These are phyloP conservation scores for Cantharellus anzutake DNA, from an alignment of 768 basidiomycete species.

Conservation along the genomic window DNA sequence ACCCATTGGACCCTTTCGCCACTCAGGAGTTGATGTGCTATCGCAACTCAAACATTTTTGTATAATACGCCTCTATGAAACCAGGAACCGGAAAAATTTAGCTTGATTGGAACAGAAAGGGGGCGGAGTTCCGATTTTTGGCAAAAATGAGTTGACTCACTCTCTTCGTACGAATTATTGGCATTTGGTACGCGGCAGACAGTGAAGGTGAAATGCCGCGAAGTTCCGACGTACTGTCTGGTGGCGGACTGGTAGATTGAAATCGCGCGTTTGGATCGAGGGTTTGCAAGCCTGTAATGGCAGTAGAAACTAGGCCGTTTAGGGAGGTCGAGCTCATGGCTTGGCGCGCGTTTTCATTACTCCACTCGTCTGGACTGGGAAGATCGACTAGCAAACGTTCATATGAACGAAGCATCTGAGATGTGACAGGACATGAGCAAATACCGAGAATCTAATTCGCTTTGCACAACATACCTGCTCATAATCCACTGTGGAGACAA, in stretches of 20 bases:
- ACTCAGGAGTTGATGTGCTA: constrained; percentile 75
- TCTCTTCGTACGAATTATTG: not conserved
- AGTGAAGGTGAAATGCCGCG: not conserved
- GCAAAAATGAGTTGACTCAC: not conserved
- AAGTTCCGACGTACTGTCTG: not conserved
- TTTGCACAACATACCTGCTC: not conserved
- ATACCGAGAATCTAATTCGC: not conserved
- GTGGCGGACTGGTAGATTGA: not conserved
- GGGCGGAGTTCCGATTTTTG: not conserved
- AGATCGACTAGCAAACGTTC: not conserved
- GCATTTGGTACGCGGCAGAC: not conserved
- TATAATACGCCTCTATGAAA: not conserved
- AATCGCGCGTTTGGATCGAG: not conserved
- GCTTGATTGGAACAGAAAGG: not conserved
- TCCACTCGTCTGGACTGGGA: not conserved
- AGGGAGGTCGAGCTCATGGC: not conserved
- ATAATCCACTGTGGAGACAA: not conserved
- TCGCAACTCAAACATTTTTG: constrained; percentile 62
- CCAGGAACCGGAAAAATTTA: not conserved
- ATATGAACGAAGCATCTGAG: not conserved
- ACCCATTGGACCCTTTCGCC: constrained; percentile 73
- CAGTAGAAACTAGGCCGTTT: not conserved
- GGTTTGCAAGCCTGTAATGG: not conserved
- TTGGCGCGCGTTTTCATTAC: not conserved
- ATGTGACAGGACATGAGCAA: no score